A percentile compares a stretch with the other conserved stretches of the same genome.
These are phyloP conservation scores for Colletotrichum eremochloae DNA, from an alignment of 2,329 filamentous ascomycete genomes.

Conservation along the genomic window DNA sequence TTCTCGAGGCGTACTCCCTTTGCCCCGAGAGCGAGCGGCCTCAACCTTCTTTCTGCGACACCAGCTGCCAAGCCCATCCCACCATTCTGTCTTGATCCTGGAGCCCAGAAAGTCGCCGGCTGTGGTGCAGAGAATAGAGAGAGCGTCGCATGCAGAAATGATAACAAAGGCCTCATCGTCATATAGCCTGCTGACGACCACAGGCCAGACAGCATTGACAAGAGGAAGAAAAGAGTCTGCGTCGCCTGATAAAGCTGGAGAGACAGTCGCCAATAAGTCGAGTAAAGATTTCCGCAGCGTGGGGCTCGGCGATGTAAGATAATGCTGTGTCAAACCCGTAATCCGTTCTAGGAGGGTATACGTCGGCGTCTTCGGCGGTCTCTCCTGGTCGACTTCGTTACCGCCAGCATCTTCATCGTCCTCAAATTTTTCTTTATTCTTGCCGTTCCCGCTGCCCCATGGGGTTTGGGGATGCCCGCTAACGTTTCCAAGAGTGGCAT, in stretches of 20 bases:
- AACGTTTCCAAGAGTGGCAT: conserved; percentile 52
- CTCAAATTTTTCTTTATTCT: conserved; percentile 44
- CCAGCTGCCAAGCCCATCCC: conserved; percentile 65
- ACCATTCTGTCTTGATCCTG: conserved; percentile 82
- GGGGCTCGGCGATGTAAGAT: conserved; percentile 87
- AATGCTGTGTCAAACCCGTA: conserved; percentile 86
- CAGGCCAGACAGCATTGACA: conserved; percentile 91
- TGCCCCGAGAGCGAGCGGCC: conserved; percentile 44
- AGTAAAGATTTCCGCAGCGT: conserved; percentile 84
- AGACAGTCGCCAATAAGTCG: conserved; percentile 79
- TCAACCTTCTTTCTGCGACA: conserved; percentile 59
- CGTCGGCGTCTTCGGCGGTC: conserved; percentile 79
- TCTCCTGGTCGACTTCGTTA: conserved; percentile 54
- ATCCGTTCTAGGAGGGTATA: conserved; percentile 88
- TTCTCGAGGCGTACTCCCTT: conserved; percentile 9
- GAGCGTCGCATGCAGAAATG: conserved; percentile 76
- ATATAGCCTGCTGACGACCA: conserved; percentile 76
- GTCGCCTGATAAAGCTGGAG: conserved; percentile 78
- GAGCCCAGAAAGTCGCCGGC: conserved; percentile 86
- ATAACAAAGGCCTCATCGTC: conserved; percentile 78
- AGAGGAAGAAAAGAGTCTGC: conserved; percentile 89
- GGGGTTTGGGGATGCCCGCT: conserved; percentile 51
- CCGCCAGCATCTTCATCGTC: conserved; percentile 43
- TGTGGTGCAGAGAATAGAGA: conserved; percentile 76
- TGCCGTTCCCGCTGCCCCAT: conserved; percentile 47